phyloP scores from a whole-genome alignment of 495 filamentous ascomycete genomes.

The Parmelia sp. region DNA sequence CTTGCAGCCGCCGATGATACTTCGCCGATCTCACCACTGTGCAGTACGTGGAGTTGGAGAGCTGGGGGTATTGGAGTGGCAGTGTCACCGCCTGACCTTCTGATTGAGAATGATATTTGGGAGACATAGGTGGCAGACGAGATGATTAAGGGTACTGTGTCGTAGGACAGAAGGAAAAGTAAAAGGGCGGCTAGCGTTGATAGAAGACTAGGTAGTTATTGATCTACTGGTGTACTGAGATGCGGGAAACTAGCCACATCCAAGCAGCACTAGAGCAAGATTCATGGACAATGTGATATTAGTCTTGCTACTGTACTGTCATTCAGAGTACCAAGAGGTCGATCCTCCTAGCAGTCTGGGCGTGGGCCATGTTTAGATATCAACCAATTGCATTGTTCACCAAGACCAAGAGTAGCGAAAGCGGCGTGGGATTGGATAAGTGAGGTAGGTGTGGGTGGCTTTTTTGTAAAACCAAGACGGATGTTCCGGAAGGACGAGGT shows the following conservation, averaged over 20 bases:
- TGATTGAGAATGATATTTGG: not conserved
- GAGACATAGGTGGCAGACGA: not conserved
- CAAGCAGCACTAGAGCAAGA: not conserved
- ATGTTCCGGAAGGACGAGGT: no score
- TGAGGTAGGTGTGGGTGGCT: no score
- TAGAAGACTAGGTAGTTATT: not conserved
- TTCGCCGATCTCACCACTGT: not conserved
- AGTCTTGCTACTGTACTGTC: no score
- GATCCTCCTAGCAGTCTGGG: no score
- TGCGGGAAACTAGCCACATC: no score
- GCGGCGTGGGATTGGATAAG: no score
- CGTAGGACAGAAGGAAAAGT: not conserved
- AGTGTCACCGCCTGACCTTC: not conserved
- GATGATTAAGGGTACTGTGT: not conserved
- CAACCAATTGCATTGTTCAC: no score
- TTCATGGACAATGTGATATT: not conserved
- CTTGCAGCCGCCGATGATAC: not conserved
- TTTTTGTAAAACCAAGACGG: no score
- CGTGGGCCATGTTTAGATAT: no score
- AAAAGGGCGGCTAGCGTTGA: not conserved
- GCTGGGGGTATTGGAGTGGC: constrained; percentile 12
- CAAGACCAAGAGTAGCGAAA: no score
- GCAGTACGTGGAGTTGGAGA: constrained; percentile 9
- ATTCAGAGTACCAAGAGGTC: no score
- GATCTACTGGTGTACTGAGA: not conserved